These are phyloP conservation scores for Ascochyta rabiei DNA, from an alignment of 2,329 filamentous ascomycete species.

Conservation along the genomic window DNA sequence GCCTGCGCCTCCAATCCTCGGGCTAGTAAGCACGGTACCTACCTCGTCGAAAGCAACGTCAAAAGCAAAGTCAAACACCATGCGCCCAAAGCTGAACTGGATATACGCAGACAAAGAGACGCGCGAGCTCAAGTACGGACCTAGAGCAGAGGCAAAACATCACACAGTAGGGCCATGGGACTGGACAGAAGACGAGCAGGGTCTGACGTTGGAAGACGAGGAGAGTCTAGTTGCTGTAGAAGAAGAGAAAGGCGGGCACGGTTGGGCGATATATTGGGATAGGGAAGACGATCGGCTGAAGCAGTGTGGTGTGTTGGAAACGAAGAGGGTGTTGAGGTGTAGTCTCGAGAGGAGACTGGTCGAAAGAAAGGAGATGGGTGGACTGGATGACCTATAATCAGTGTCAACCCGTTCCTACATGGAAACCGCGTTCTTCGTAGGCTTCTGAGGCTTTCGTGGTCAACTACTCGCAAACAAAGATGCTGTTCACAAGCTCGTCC, in stretches of 20 bases:
- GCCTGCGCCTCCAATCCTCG: constrained; percentile 49
- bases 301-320: constrained; percentile 44
- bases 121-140: constrained; percentile 66
- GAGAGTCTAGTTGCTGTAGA: constrained; percentile 64
- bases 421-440: not conserved
- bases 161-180: constrained; percentile 83
- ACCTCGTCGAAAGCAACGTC: constrained; percentile 40
- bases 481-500: not conserved
- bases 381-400: constrained; percentile 11
- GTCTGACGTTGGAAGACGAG: constrained; percentile 61
- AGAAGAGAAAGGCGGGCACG: constrained; percentile 53
- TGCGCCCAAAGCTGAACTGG: constrained; percentile 66
- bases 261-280: constrained; percentile 62
- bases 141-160: constrained; percentile 71
- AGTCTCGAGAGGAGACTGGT: constrained; percentile 52
- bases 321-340: constrained; percentile 52
- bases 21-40: constrained; percentile 57
- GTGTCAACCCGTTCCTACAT: not conserved
- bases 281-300: constrained; percentile 54
- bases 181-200: constrained; percentile 68
- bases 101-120: constrained; percentile 68
- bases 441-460: not conserved
- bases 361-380: constrained; percentile 25
- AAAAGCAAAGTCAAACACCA: constrained; percentile 15
- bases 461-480: not conserved